Evolutionary conservation across 495 filamentous ascomycete species (phyloP), one percentile per base, ranked within the genome.

Genomic region (Hypoxylon intermedium): DNA sequence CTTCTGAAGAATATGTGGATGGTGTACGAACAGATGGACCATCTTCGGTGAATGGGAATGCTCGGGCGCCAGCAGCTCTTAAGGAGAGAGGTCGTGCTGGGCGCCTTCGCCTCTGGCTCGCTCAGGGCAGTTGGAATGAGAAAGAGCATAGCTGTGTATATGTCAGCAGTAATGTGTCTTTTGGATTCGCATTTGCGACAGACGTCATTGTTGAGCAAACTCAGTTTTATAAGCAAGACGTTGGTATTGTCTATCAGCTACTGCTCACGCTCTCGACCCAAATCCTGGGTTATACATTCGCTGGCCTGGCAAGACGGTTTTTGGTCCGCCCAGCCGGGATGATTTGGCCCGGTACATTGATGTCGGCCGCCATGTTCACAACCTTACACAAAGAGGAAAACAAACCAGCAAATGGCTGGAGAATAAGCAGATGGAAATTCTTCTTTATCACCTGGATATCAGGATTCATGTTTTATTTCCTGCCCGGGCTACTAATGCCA

Each of bases 271-370:
- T 93, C 13, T 93, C 90, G 3, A 93, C 90, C 0, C 91, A 93
- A 72, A 89, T 93, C 13, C 75, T 94, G 36, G 90, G 90, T 2
- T 94, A 94, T 72, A 82, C 89, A 1, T 90, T 94, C 65, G 91
- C 90, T 38, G 91, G 91, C 0, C 76, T 94, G 30, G 88, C 87
- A 2, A 80, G 89, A n/a, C 79, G 86, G 18, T 89, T 88, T 67
- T 77, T 93, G n/a, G 91, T 95, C 12, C 82, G 87, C 5, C 92
- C 92, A 5, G 86, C 88, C 37, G 87, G 90, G 13, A 96, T 97
- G 91, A 89, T 96, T 12, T 97, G 92, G 92, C 92, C 93, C 0
- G 86, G 87, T 38, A 93, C 92, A 3, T 78, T 97, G 24, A 91
- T 92, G 72, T 93, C 92, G 37, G 89, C 91, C 1, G 88, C 92